Conservation (phyloP, 2,329 filamentous ascomycete genomes). For the Aspergillus luchuensis region DNA sequence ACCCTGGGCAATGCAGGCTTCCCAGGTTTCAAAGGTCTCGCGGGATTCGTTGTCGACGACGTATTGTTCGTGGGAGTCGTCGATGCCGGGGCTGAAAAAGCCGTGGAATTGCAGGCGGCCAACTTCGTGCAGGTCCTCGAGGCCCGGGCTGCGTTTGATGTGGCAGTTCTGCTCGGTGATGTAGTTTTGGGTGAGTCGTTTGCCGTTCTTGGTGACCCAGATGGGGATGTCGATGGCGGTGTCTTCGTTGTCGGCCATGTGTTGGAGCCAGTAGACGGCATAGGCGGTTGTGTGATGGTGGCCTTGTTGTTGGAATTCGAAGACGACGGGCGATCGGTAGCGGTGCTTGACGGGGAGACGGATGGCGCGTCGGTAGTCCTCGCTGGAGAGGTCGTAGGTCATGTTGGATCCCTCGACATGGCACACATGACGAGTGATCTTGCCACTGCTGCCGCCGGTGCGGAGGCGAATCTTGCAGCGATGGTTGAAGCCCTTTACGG, state of each 20-base stretch:
- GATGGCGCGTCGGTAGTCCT: conserved; percentile 57
- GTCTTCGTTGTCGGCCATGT: conserved; percentile 78
- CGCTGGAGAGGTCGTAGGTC: conserved; percentile 59
- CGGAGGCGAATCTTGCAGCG: conserved; percentile 71
- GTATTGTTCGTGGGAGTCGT: conserved; percentile 80
- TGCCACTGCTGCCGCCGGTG: conserved; percentile 80
- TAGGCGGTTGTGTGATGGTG: conserved; percentile 74
- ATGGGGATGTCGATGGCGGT: conserved; percentile 82
- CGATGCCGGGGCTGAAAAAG: conserved; percentile 86
- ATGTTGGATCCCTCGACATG: conserved; percentile 61
- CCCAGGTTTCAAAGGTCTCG: conserved; percentile 94
- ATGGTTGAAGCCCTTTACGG: conserved; percentile 63
- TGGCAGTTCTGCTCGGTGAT: conserved; percentile 77
- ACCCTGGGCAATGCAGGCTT: conserved; percentile 85
- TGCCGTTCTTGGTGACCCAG: conserved; percentile 76
- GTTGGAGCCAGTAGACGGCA: conserved; percentile 81
- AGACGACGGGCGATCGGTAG: conserved; percentile 84
- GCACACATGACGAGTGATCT: conserved; percentile 66
- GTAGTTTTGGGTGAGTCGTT: conserved; percentile 85
- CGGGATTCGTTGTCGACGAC: conserved; percentile 84
- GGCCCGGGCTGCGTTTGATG: conserved; percentile 64
- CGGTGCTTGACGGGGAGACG: conserved; percentile 86
- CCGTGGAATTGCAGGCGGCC: conserved; percentile 79
- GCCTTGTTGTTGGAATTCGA: conserved; percentile 75
- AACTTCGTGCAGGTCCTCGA: conserved; percentile 74